Evolutionary conservation across 2,329 filamentous ascomycete species (phyloP).

Genomic region (Talaromyces marneffei): DNA sequence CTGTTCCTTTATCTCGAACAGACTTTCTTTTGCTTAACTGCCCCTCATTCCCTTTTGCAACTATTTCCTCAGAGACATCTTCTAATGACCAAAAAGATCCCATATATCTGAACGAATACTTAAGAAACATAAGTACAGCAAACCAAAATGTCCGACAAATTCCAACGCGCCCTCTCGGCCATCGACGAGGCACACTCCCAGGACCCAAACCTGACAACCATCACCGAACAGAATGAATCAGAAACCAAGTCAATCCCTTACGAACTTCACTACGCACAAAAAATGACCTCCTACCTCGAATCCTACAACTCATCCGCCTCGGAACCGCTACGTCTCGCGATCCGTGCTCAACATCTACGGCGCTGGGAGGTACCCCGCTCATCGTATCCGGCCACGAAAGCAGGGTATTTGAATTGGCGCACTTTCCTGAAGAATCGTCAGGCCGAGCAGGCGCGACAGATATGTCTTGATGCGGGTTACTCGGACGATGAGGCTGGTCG

Average conservation of each 20-base stretch:
- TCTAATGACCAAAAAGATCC: not conserved
- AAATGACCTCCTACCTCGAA: constrained; percentile 70
- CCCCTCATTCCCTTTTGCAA: not conserved
- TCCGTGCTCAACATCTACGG: constrained; percentile 77
- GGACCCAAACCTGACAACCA: constrained; percentile 56
- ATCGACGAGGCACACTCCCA: constrained; percentile 69
- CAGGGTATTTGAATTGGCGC: constrained; percentile 77
- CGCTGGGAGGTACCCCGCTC: constrained; percentile 77
- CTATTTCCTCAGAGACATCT: not conserved
- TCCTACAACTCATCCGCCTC: constrained; percentile 57
- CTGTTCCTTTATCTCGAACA: not conserved
- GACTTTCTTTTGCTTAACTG: not conserved
- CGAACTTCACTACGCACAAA: constrained; percentile 74
- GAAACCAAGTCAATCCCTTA: constrained; percentile 51
- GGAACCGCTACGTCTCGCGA: constrained; percentile 64
- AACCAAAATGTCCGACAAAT: constrained; percentile 27
- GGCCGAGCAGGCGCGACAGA: constrained; percentile 52
- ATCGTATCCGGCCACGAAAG: constrained; percentile 66
- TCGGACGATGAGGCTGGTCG: constrained; percentile 51
- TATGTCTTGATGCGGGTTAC: constrained; percentile 51
- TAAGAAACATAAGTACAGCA: no score
- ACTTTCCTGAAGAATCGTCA: constrained; percentile 67
- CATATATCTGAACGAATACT: no score
- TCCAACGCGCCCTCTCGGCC: constrained; percentile 50
- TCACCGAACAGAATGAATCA: constrained; percentile 40